These are phyloP conservation scores for Xylariaceae sp. DNA, from an alignment of 2,329 filamentous ascomycete genomes.

Conservation along the genomic window DNA sequence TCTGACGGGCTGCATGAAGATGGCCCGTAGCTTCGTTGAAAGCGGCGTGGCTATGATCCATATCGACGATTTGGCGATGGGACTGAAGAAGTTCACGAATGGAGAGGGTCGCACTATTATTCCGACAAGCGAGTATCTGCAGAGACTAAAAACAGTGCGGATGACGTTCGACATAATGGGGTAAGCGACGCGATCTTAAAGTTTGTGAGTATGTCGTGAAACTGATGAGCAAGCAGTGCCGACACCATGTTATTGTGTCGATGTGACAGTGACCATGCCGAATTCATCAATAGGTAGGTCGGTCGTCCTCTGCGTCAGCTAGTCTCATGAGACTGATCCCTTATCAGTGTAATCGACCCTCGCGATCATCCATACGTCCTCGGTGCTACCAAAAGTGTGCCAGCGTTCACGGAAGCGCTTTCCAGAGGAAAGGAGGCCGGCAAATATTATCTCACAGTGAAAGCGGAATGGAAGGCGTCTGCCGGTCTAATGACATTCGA, in stretches of 20 bases:
- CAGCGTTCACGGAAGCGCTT: constrained; percentile 22
- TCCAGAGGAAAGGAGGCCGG: constrained; percentile 19
- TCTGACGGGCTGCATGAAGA: constrained; percentile 35
- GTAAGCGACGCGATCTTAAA: background rate
- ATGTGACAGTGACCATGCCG: constrained; percentile 32
- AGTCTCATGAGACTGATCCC: too few species aligned
- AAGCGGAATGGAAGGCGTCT: constrained; percentile 27
- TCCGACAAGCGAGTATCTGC: constrained; percentile 34
- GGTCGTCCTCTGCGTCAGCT: too few species aligned
- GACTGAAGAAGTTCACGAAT: constrained; percentile 39
- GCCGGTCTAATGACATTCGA: constrained; percentile 30
- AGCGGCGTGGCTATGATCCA: constrained; percentile 39
- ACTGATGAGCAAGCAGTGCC: constrained; percentile 7
- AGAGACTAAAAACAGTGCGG: constrained; percentile 30
- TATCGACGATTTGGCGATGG: constrained; percentile 38
- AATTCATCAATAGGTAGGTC: constrained; percentile 28
- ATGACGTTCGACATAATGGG: constrained; percentile 38
- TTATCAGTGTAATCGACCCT: constrained; percentile 26
- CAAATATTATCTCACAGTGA: constrained; percentile 21
- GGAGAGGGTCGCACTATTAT: constrained; percentile 36
- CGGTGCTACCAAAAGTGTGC: constrained; percentile 30
- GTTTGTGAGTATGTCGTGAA: too few species aligned
- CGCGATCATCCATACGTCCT: constrained; percentile 35
- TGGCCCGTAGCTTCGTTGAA: constrained; percentile 37
- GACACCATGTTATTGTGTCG: constrained; percentile 35